phyloP scores from a whole-genome alignment of 805 yeast genomes.

The Wickerhamomyces chaumierensis region DNA sequence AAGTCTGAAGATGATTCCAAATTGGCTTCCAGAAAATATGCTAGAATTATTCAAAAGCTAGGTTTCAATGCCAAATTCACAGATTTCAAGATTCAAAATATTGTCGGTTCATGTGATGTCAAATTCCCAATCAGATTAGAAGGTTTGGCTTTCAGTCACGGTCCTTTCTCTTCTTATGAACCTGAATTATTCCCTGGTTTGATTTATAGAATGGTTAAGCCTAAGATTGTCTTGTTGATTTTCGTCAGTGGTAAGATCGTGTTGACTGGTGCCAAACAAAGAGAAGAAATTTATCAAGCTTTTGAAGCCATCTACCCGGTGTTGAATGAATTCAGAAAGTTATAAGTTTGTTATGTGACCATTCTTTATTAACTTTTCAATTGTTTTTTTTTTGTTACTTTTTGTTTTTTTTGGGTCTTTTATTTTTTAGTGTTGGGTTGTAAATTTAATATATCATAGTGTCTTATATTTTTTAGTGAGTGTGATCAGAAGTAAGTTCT shows the following conservation, averaged over 20 bases:
- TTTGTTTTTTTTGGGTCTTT: too few species aligned
- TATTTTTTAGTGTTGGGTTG: too few species aligned
- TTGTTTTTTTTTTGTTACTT: too few species aligned
- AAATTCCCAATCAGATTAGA: slow-evolving; percentile 95
- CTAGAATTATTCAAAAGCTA: slow-evolving; percentile 93
- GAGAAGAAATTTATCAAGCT: slow-evolving; percentile 97
- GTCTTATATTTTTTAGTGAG: too few species aligned
- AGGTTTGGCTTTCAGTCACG: slow-evolving; percentile 96
- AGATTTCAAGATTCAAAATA: slow-evolving; percentile 95
- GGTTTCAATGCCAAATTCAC: slow-evolving; percentile 98
- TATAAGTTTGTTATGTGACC: slow-evolving; percentile 14
- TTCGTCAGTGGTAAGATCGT: slow-evolving; percentile 97
- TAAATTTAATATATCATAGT: too few species aligned
- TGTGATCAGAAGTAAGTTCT: too few species aligned
- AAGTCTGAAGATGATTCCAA: slow-evolving; percentile 98
- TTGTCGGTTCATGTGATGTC: slow-evolving; percentile 97
- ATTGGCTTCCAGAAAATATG: slow-evolving; percentile 93
- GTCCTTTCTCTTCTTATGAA: slow-evolving; percentile 96
- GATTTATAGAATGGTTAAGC: slow-evolving; percentile 98
- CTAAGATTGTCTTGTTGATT: slow-evolving; percentile 89
- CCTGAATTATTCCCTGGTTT: slow-evolving; percentile 97
- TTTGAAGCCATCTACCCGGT: slow-evolving; percentile 98
- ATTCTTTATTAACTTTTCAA: neutral
- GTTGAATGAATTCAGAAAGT: slow-evolving; percentile 90
- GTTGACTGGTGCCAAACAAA: slow-evolving; percentile 95